Base-by-base conservation (phyloP, 257 asterid species). In the Cruciata laevipes region DNA sequence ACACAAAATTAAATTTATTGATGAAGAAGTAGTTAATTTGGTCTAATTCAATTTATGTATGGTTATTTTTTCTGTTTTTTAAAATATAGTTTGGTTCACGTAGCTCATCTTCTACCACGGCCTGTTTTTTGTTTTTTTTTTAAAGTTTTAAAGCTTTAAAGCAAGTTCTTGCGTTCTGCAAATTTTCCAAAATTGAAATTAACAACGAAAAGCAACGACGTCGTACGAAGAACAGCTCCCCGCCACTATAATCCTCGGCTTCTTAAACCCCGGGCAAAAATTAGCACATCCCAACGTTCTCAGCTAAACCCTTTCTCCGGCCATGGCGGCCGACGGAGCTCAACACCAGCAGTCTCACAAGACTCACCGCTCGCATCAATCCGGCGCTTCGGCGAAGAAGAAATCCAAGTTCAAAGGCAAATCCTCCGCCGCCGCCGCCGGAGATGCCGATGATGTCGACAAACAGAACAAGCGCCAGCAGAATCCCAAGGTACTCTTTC, bases 371-470 rank as follows among this genome's bases (percentile, higher is more conserved):
- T 68, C 80, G 27, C 87, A 84, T 38, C 83, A 80, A 71, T 72
- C 95, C 3, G 96, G 99, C 59, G 85, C 97, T 24, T 84, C 95
- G n/a, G 89, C 84, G 1, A 90, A 86, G 83, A 88, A 86, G 77
- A 90, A 88, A 69, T 49, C 87, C 0, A 88, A 82, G 77, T 71
- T 85, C 42, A 70, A 79, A 78, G 49, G 76, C 63, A 14, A 74
- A 31, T 44, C 42, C 76, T 76, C 40, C 17, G 72, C 24, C 47
- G 47, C 24, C 47, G 47, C 11, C 14, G 3, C 21, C 21, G 27
- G 59, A 35, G 65, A 35, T 37, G 52, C 23, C 10, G 67, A 87
- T 11, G 83, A 85, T 66, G 90, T 82, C 79, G 91, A 79, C 67
- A 83, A 70, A 73, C 81, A 88, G 77, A 74, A 78, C 24, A 81